Percentiles rank a stretch among this genome's conserved stretches.
These are phyloP conservation scores for Coniophora puteana DNA, from an alignment of 1,284 basidiomycete genomes.

Conservation along the genomic window DNA sequence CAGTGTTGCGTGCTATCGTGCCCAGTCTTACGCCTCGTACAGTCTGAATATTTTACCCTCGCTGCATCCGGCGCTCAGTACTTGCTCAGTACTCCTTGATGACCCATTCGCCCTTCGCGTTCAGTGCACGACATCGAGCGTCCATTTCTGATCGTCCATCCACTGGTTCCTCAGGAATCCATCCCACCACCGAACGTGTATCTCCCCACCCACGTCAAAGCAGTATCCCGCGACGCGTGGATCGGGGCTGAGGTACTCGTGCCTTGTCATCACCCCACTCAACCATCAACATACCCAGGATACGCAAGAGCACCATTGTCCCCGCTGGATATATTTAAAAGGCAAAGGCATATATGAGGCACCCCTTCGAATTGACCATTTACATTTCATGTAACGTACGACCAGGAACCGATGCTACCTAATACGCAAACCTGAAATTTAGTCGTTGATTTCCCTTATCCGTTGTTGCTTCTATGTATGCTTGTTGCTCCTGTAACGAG, in stretches of 20 bases:
- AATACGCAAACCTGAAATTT: conserved; percentile 58
- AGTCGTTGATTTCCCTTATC: conserved; percentile 55
- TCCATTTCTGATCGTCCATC: conserved; percentile 40
- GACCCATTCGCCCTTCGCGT: conserved; percentile 14
- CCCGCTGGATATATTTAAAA: too few relatives aligned
- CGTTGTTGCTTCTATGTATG: conserved; percentile 54
- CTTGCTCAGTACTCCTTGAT: conserved; percentile 11
- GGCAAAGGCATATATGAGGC: too few relatives aligned
- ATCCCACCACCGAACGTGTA: conserved; percentile 41
- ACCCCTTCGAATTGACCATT: too few relatives aligned
- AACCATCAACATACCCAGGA: too few relatives aligned
- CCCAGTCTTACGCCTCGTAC: too few relatives aligned
- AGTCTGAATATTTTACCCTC: too few relatives aligned
- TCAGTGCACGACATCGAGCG: conserved; percentile 28
- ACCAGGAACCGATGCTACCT: too few relatives aligned
- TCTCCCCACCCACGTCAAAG: conserved; percentile 33
- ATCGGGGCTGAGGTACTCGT: conserved; percentile 41
- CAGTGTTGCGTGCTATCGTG: too few relatives aligned
- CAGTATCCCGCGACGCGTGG: conserved; percentile 39
- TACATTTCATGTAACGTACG: too few relatives aligned
- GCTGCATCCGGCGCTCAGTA: too few relatives aligned
- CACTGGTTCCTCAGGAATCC: conserved; percentile 40
- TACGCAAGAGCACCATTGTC: too few relatives aligned
- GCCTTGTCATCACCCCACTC: too few relatives aligned
- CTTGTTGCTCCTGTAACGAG: conserved; percentile 41